These are phyloP conservation scores for Podospora didyma DNA, from an alignment of 495 filamentous ascomycete genomes.

Conservation along the genomic window DNA sequence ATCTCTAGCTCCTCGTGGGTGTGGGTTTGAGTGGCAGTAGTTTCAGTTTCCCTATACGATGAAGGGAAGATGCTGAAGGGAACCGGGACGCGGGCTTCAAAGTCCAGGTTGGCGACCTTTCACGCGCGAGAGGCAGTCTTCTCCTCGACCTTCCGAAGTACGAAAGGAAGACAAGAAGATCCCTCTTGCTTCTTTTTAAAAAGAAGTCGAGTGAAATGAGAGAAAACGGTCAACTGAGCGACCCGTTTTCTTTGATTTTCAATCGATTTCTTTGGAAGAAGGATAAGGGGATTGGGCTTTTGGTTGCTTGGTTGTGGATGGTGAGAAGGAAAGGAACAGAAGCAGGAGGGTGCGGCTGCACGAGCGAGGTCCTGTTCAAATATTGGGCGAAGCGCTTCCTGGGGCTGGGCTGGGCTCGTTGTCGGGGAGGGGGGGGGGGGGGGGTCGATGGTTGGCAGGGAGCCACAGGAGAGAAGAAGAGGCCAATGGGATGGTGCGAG, in stretches of 20 bases:
- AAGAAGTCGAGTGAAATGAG: slow-evolving; percentile 45
- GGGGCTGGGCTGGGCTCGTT: slow-evolving; percentile 17
- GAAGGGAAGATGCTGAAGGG: slow-evolving; percentile 99
- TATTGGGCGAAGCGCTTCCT: slow-evolving; percentile 25
- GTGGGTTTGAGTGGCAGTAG: slow-evolving; percentile 68
- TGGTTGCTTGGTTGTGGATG: slow-evolving; percentile 25
- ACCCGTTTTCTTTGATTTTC: slow-evolving; percentile 35
- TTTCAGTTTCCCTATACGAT: slow-evolving; percentile 90
- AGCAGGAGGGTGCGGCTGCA: slow-evolving; percentile 20
- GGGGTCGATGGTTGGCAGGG: slow-evolving; percentile 5
- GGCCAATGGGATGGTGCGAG: slow-evolving; percentile 24
- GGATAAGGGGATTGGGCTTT: slow-evolving; percentile 17
- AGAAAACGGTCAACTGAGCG: slow-evolving; percentile 31
- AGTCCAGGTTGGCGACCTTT: slow-evolving; percentile 97
- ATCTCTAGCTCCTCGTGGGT: slow-evolving; percentile 79
- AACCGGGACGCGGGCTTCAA: slow-evolving; percentile 98
- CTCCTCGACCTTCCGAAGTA: slow-evolving; percentile 89
- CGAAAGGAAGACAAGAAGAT: slow-evolving; percentile 97
- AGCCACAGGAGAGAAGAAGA: not conserved
- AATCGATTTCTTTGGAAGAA: slow-evolving; percentile 18
- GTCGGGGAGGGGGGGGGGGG: slow-evolving; percentile 20
- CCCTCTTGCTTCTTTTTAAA: slow-evolving; percentile 65
- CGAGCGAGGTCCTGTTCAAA: slow-evolving; percentile 31
- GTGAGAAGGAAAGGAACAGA: slow-evolving; percentile 16
- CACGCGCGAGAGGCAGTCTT: slow-evolving; percentile 61